Conservation (phyloP, 1,284 basidiomycete species). For the Ceratobasidium sp. region DNA sequence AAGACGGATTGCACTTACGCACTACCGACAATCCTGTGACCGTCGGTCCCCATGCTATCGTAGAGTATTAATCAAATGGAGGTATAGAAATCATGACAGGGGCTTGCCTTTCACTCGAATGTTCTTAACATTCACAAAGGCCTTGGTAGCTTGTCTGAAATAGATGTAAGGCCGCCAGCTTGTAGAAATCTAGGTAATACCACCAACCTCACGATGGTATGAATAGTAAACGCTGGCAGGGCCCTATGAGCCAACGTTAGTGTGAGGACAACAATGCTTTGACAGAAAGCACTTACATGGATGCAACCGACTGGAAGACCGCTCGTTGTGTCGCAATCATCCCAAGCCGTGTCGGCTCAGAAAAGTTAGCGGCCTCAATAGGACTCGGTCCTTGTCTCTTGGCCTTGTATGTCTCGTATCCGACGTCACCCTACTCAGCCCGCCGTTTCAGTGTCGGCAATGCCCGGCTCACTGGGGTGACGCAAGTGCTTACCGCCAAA, state of each 20-base stretch:
- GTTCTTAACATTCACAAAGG: constrained; percentile 75
- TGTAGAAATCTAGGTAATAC: background rate
- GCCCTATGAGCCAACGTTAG: constrained; percentile 65
- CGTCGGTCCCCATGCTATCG: constrained; percentile 82
- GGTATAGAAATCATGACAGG: background rate
- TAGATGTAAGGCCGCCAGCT: background rate
- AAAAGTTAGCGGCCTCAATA: constrained; percentile 80
- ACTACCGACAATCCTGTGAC: constrained; percentile 68
- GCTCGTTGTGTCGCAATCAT: constrained; percentile 82
- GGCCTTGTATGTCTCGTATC: constrained; percentile 93
- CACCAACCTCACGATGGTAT: constrained; percentile 75
- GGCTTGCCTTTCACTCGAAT: constrained; percentile 65
- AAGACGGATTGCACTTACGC: constrained; percentile 53
- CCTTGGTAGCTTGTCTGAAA: constrained; percentile 76
- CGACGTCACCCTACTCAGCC: constrained; percentile 71
- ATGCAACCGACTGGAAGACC: constrained; percentile 89
- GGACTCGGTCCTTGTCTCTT: constrained; percentile 78
- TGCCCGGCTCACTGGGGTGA: constrained; percentile 35
- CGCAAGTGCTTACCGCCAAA: constrained; percentile 65
- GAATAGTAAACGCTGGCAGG: constrained; percentile 84
- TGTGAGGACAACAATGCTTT: background rate
- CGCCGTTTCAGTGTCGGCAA: constrained; percentile 18
- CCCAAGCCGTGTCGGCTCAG: constrained; percentile 78
- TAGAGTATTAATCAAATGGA: constrained; percentile 1
- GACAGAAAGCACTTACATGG: constrained; percentile 70